A percentile compares a stretch with the other conserved stretches of the same genome.
phyloP scores from a whole-genome alignment of 352 stramenopile species.

The Peronospora farinosa region DNA sequence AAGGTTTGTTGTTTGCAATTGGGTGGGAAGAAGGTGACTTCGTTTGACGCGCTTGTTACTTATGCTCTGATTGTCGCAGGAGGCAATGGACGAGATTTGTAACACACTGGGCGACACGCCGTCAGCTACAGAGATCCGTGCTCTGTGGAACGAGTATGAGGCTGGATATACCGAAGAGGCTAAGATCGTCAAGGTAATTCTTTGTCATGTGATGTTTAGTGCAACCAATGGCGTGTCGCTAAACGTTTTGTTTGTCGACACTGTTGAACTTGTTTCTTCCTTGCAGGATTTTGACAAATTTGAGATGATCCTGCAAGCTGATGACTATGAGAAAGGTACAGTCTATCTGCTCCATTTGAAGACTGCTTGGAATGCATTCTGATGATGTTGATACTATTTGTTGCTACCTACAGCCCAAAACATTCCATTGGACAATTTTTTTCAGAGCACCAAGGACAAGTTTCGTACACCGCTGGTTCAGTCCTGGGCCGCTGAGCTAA shows the following conservation, averaged over 20 bases:
- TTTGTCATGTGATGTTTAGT: background rate
- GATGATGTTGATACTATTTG: slow-evolving; percentile 3
- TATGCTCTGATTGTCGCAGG: slow-evolving; percentile 20
- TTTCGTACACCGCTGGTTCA: slow-evolving; percentile 77
- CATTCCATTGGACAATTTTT: slow-evolving; percentile 66
- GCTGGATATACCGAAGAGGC: slow-evolving; percentile 72
- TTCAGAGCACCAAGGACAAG: slow-evolving; percentile 74
- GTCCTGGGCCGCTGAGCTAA: slow-evolving; percentile 67
- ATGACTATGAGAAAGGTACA: slow-evolving; percentile 88
- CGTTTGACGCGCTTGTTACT: background rate
- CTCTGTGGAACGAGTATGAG: slow-evolving; percentile 87
- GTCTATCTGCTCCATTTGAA: background rate
- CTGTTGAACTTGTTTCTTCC: background rate
- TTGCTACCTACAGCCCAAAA: slow-evolving; percentile 37
- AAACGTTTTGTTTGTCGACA: slow-evolving; percentile 2
- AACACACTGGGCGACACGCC: slow-evolving; percentile 44
- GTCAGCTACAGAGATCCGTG: slow-evolving; percentile 54
- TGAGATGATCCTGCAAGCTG: slow-evolving; percentile 92
- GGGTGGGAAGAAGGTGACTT: background rate
- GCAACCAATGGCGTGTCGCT: slow-evolving; percentile 1
- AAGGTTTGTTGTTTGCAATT: slow-evolving; percentile 31
- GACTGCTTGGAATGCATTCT: background rate
- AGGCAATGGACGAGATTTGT: slow-evolving; percentile 69
- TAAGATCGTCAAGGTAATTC: slow-evolving; percentile 77
- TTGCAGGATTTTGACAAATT: slow-evolving; percentile 91